Conservation (phyloP, 2,329 filamentous ascomycete genomes). For the Hortaea sp. region DNA sequence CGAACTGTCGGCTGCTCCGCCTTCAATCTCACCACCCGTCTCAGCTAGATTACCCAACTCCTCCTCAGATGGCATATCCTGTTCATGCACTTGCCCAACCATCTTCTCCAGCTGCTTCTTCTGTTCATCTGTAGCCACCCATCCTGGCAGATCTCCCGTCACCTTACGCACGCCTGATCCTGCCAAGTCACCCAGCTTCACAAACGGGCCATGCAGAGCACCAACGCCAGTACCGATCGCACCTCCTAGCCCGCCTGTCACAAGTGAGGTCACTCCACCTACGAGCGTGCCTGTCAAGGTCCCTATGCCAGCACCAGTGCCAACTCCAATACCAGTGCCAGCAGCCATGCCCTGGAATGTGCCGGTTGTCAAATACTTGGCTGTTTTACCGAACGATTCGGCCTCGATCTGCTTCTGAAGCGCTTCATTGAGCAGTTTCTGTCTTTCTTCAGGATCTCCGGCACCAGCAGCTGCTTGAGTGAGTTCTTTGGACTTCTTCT, state of each 20-base stretch:
- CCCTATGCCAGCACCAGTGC: conserved; percentile 18
- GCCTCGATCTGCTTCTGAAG: conserved; percentile 20
- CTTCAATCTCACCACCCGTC: not conserved
- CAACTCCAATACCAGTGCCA: conserved; percentile 21
- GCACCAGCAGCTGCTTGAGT: conserved; percentile 19
- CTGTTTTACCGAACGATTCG: conserved; percentile 24
- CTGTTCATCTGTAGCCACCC: conserved; percentile 21
- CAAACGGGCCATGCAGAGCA: conserved; percentile 18
- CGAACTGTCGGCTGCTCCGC: not conserved
- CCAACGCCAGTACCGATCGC: conserved; percentile 15
- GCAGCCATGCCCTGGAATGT: conserved; percentile 22
- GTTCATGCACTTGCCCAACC: conserved; percentile 19
- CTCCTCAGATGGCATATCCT: conserved; percentile 14
- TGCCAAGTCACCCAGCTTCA: conserved; percentile 18
- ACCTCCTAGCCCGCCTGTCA: conserved; percentile 20
- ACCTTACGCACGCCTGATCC: conserved; percentile 17
- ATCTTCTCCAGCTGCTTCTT: conserved; percentile 23
- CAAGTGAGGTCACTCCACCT: conserved; percentile 16
- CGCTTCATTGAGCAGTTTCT: conserved; percentile 23
- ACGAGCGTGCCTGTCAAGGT: conserved; percentile 22
- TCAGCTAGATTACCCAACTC: conserved; percentile 7
- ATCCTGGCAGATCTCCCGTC: conserved; percentile 20
- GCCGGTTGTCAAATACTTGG: conserved; percentile 20
- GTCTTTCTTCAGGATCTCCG: conserved; percentile 22
- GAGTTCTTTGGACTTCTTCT: conserved; percentile 19